Percentiles rank a stretch among this genome's conserved stretches.
phyloP scores from a whole-genome alignment of 192 early-diverging fungal species.

The Helicostylum pulchrum region DNA sequence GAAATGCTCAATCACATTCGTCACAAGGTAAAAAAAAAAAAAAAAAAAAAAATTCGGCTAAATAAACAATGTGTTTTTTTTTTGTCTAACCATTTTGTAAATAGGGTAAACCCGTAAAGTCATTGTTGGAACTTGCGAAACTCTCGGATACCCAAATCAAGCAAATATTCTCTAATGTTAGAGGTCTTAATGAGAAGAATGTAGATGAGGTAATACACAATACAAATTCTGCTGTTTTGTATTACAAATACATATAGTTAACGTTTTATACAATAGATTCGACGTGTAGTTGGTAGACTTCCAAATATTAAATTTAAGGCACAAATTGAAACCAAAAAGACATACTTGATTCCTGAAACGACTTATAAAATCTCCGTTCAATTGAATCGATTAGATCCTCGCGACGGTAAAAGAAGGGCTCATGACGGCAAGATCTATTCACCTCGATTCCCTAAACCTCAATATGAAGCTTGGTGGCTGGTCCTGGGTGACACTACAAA shows the following conservation, averaged over 20 bases:
- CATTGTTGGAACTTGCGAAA: conserved; percentile 38
- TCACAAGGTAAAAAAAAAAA: conserved; percentile 26
- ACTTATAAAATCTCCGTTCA: conserved; percentile 25
- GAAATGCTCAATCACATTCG: conserved; percentile 27
- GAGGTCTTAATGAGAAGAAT: conserved; percentile 9
- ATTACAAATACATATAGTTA: neutral
- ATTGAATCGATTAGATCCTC: conserved; percentile 6
- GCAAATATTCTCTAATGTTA: conserved; percentile 23
- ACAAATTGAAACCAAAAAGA: conserved; percentile 45
- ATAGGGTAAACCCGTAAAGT: conserved; percentile 24
- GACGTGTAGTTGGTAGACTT: conserved; percentile 42
- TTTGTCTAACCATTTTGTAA: neutral
- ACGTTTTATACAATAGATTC: conserved; percentile 31
- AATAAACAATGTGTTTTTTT: neutral
- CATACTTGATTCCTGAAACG: conserved; percentile 38
- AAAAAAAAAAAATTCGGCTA: too few relatives aligned
- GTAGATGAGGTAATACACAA: conserved; percentile 21
- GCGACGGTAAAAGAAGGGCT: conserved; percentile 25
- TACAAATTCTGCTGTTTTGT: neutral
- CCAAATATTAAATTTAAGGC: conserved; percentile 45
- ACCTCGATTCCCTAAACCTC: conserved; percentile 85
- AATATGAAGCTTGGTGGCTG: conserved; percentile 94
- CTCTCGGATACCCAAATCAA: conserved; percentile 22
- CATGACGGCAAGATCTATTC: conserved; percentile 67
- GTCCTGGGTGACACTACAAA: conserved; percentile 64